Percentiles rank a stretch among this genome's conserved stretches.
Conservation (phyloP, 305 asterid genomes). For the Euphrasia arctica region DNA sequence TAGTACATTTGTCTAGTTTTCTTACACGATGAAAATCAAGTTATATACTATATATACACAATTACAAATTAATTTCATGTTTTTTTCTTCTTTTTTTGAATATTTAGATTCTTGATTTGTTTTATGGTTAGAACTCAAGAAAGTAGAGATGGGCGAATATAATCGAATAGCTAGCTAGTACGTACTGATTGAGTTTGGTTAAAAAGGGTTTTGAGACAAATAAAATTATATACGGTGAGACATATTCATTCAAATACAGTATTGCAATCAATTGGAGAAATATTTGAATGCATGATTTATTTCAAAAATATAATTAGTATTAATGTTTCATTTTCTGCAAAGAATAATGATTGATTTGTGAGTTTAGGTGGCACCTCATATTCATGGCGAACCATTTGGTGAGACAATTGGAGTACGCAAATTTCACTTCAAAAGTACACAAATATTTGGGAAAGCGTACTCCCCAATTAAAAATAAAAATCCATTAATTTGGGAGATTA, state of each 20-base stretch:
- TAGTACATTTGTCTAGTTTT: slow-evolving; percentile 4
- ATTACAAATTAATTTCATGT: too few species aligned
- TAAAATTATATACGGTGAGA: too few species aligned
- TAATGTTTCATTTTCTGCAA: background rate
- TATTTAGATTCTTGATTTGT: too few species aligned
- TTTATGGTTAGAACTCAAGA: too few species aligned
- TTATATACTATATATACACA: too few species aligned
- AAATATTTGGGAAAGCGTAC: background rate
- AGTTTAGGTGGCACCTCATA: slow-evolving; percentile 20
- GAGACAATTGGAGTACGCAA: background rate
- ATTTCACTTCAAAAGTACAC: background rate
- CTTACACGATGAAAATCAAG: background rate
- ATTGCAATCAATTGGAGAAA: too few species aligned
- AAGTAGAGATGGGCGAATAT: too few species aligned
- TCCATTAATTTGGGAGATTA: background rate
- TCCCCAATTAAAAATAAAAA: background rate
- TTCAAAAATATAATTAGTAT: background rate
- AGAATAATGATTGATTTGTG: background rate
- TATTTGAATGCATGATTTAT: background rate
- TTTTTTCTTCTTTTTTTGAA: too few species aligned
- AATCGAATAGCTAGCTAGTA: too few species aligned
- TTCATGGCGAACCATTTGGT: slow-evolving; percentile 17
- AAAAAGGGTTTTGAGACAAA: too few species aligned
- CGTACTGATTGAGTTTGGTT: too few species aligned
- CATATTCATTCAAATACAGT: too few species aligned